phyloP scores from a whole-genome alignment of 352 stramenopile species.

The Globisporangium uncinulatum region DNA sequence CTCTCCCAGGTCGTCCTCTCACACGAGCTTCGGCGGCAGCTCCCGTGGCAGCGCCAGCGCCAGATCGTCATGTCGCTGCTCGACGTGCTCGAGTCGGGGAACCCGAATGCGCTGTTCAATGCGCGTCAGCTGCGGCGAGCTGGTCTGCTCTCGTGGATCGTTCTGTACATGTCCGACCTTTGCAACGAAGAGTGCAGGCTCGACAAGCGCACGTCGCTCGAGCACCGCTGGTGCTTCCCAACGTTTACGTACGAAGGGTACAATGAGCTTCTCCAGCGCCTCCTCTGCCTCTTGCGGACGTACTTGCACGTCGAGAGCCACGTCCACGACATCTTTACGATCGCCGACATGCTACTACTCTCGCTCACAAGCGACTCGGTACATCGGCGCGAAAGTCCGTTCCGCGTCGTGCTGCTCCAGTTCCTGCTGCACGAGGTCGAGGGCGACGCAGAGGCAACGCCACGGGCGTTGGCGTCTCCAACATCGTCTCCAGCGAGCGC shows the following conservation, averaged over 20 bases:
- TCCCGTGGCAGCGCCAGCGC: conserved; percentile 40
- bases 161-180: conserved; percentile 50
- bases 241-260: conserved; percentile 26
- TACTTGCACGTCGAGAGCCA: conserved; percentile 60
- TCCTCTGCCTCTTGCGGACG: conserved; percentile 30
- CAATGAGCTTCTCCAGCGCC: conserved; percentile 45
- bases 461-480: not conserved
- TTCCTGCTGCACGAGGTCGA: conserved; percentile 56
- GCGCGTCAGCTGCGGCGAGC: conserved; percentile 54
- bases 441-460: conserved; percentile 16
- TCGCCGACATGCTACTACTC: conserved; percentile 43
- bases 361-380: conserved; percentile 32
- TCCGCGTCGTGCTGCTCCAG: conserved; percentile 41
- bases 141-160: conserved; percentile 46
- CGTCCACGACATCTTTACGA: conserved; percentile 36
- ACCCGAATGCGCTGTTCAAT: conserved; percentile 79
- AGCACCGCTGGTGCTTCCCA: conserved; percentile 51
- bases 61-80: conserved; percentile 45
- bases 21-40: conserved; percentile 27
- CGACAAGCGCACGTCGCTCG: conserved; percentile 18
- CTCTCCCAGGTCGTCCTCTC: conserved; percentile 55
- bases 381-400: conserved; percentile 20
- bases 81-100: conserved; percentile 34
- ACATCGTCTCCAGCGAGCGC: conserved; percentile 1
- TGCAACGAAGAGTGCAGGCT: conserved; percentile 34